Conservation (phyloP, 768 basidiomycete genomes). For the Mrakia frigida region DNA sequence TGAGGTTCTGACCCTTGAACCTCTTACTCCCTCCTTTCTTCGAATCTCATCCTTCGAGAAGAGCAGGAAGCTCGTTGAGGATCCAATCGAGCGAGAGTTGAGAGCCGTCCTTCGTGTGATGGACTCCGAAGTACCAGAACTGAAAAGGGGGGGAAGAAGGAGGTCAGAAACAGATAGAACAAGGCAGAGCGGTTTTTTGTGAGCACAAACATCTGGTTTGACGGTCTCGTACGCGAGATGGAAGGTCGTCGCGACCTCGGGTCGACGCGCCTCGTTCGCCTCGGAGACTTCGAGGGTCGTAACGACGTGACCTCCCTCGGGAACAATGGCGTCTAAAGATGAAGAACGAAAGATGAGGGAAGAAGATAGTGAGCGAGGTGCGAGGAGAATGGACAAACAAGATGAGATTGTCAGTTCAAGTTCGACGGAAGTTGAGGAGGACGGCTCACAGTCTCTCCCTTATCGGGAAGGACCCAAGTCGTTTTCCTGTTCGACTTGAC, state of each 20-base stretch:
- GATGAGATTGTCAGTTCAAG: no score
- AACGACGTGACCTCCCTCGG: not conserved
- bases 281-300: not conserved
- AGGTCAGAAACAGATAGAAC: no score
- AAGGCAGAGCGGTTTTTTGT: no score
- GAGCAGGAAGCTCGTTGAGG: not conserved
- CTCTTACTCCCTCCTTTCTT: not conserved
- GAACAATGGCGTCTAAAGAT: not conserved
- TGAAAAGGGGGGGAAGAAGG: not conserved
- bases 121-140: no score
- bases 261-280: not conserved
- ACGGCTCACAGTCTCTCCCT: no score
- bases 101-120: not conserved
- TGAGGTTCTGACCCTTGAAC: not conserved
- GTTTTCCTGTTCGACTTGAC: constrained; percentile 23
- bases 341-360: no score
- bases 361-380: no score
- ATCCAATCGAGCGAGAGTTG: not conserved
- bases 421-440: no score
- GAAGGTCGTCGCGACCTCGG: not conserved
- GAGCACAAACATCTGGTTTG: no score
- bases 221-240: not conserved
- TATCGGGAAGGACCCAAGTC: constrained; percentile 33
- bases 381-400: no score
- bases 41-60: not conserved